These are phyloP conservation scores for Nymphaea thermarum DNA, from an alignment of 164 flowering plant genomes.

Conservation along the genomic window DNA sequence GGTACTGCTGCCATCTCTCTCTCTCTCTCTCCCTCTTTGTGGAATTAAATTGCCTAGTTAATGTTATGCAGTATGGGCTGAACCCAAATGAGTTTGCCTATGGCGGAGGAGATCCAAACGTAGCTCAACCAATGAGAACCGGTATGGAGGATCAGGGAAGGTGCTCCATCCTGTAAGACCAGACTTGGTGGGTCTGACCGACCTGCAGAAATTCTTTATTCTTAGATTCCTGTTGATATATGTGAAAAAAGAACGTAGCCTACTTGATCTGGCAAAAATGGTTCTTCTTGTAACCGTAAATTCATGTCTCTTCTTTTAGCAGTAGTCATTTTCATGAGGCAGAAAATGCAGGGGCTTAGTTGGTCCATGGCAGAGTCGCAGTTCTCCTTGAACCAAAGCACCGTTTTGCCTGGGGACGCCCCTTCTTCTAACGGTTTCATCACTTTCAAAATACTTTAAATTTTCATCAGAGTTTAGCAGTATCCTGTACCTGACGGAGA, in stretches of 20 bases:
- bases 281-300: too few relatives aligned
- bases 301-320: not conserved
- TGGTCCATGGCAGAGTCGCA: not conserved
- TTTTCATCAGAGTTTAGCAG: too few relatives aligned
- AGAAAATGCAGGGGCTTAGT: not conserved
- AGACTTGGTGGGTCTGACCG: not conserved
- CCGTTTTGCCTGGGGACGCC: not conserved
- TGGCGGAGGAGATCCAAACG: constrained; percentile 11
- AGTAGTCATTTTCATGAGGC: not conserved
- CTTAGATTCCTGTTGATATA: not conserved
- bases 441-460: not conserved
- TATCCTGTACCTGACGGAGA: too few relatives aligned
- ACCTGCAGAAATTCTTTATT: not conserved
- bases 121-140: constrained; percentile 7
- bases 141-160: constrained; percentile 10
- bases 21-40: not conserved
- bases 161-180: constrained; percentile 9
- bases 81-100: constrained; percentile 19
- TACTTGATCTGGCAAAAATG: not conserved
- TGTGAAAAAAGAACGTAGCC: not conserved
- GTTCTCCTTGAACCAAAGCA: not conserved
- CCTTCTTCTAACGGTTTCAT: not conserved
- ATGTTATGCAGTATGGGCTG: constrained; percentile 41
- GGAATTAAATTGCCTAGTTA: not conserved
- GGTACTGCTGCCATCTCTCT: constrained; percentile 22